phyloP scores from a whole-genome alignment of 768 basidiomycete species.

The Boletus edulis region DNA sequence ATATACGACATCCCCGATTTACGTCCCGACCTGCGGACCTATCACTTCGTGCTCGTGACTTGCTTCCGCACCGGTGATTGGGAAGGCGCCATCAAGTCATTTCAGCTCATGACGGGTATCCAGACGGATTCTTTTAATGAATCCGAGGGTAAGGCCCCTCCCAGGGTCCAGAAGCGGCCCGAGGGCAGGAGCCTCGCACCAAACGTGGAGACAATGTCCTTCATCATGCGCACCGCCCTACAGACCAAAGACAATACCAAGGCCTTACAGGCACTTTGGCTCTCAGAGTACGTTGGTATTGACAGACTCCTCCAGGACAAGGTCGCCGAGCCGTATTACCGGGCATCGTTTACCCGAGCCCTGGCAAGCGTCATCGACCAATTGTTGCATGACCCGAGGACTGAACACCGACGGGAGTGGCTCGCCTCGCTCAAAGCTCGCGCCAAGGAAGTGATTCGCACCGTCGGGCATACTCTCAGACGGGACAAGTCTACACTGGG shows the following conservation, averaged over 20 bases:
- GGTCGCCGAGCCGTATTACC: slow-evolving; percentile 35
- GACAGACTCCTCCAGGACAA: slow-evolving; percentile 32
- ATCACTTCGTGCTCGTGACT: slow-evolving; percentile 57
- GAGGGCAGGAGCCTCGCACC: slow-evolving; percentile 45
- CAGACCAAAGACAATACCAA: slow-evolving; percentile 47
- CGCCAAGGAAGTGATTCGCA: slow-evolving; percentile 17
- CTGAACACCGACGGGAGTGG: slow-evolving; percentile 14
- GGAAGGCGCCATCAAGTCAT: slow-evolving; percentile 51
- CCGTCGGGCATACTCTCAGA: slow-evolving; percentile 11
- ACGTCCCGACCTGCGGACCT: slow-evolving; percentile 41
- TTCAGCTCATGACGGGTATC: slow-evolving; percentile 75
- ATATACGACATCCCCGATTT: slow-evolving; percentile 42
- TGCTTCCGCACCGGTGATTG: slow-evolving; percentile 69
- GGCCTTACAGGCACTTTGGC: slow-evolving; percentile 59
- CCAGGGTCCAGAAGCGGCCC: slow-evolving; percentile 42
- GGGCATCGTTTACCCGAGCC: slow-evolving; percentile 47
- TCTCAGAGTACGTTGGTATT: slow-evolving; percentile 48
- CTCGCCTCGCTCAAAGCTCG: slow-evolving; percentile 17
- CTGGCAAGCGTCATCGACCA: slow-evolving; percentile 41
- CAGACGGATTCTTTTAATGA: slow-evolving; percentile 46
- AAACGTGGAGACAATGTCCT: slow-evolving; percentile 53
- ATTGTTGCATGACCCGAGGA: slow-evolving; percentile 26
- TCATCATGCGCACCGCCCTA: slow-evolving; percentile 57
- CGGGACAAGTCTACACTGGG: slow-evolving; percentile 27
- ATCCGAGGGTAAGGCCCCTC: slow-evolving; percentile 36